Conservation (phyloP, 1,284 basidiomycete genomes). For the Blastosporella zonata region DNA sequence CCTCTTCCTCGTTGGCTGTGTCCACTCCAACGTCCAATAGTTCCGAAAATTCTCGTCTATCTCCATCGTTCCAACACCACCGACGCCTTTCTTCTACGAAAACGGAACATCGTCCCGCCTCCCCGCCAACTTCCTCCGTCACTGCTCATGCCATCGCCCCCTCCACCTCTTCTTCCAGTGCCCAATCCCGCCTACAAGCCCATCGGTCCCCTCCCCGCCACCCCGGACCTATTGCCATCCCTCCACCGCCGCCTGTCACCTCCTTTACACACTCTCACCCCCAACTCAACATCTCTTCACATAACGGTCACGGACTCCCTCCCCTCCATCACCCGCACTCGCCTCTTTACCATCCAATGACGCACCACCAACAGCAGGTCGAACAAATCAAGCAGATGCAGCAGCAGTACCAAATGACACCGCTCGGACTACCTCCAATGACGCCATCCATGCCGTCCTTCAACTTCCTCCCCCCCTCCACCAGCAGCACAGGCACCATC, state of each 20-base stretch:
- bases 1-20: slow-evolving; percentile 16
- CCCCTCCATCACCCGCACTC: slow-evolving; percentile 36
- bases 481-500: slow-evolving; percentile 11
- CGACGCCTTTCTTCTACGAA: slow-evolving; percentile 7
- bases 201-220: slow-evolving; percentile 50
- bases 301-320: slow-evolving; percentile 9
- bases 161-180: neutral
- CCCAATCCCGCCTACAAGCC: neutral
- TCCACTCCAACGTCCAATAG: slow-evolving; percentile 16
- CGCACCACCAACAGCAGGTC: slow-evolving; percentile 26
- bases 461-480: slow-evolving; percentile 51
- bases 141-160: neutral
- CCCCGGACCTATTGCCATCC: slow-evolving; percentile 68
- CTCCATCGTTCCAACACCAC: slow-evolving; percentile 3
- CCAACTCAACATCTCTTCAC: slow-evolving; percentile 29
- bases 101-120: neutral
- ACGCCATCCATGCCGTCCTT: slow-evolving; percentile 81
- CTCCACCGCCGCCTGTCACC: slow-evolving; percentile 50
- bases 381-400: slow-evolving; percentile 22
- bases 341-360: slow-evolving; percentile 5
- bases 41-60: slow-evolving; percentile 5
- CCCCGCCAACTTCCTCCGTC: neutral
- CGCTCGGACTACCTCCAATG: slow-evolving; percentile 70
- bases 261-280: slow-evolving; percentile 35
- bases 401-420: slow-evolving; percentile 45